These are phyloP conservation scores for Podospora sp. DNA, from an alignment of 495 filamentous ascomycete genomes.

Conservation along the genomic window DNA sequence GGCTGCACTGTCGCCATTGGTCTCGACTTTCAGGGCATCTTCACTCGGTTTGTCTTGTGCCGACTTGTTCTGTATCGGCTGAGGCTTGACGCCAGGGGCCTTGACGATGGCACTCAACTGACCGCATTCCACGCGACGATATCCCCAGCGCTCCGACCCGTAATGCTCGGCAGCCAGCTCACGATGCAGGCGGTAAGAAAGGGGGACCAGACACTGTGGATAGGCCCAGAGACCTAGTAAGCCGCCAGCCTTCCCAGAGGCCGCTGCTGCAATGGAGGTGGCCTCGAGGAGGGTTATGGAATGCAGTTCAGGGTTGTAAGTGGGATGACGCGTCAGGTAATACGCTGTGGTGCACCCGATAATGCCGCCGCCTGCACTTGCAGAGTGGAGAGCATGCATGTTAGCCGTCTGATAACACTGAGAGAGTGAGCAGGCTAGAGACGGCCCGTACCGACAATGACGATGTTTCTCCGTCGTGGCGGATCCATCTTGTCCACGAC, in stretches of 20 bases:
- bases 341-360: conserved; percentile 95
- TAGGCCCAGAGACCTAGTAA: conserved; percentile 93
- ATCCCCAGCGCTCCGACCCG: conserved; percentile 85
- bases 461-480: conserved; percentile 59
- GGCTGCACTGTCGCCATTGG: conserved; percentile 28
- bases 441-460: conserved; percentile 63
- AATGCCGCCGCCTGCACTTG: conserved; percentile 77
- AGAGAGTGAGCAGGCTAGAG: neutral
- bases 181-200: conserved; percentile 82
- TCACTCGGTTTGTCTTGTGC: neutral
- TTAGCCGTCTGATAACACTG: neutral
- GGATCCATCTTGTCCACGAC: conserved; percentile 23
- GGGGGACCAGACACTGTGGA: conserved; percentile 77
- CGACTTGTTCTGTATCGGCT: conserved; percentile 3
- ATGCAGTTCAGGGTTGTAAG: conserved; percentile 73
- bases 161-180: conserved; percentile 84
- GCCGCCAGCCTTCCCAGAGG: conserved; percentile 94
- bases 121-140: conserved; percentile 76
- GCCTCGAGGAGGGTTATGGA: conserved; percentile 89
- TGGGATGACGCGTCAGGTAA: conserved; percentile 86
- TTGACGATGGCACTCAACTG: conserved; percentile 64
- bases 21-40: conserved; percentile 19
- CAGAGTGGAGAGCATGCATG: neutral
- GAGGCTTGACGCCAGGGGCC: conserved; percentile 39
- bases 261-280: conserved; percentile 81